Evolutionary conservation across 192 early-diverging fungal genomes (phyloP), one percentile per base, ranked within the genome.

Genomic region (Backusella mclennaniae): DNA sequence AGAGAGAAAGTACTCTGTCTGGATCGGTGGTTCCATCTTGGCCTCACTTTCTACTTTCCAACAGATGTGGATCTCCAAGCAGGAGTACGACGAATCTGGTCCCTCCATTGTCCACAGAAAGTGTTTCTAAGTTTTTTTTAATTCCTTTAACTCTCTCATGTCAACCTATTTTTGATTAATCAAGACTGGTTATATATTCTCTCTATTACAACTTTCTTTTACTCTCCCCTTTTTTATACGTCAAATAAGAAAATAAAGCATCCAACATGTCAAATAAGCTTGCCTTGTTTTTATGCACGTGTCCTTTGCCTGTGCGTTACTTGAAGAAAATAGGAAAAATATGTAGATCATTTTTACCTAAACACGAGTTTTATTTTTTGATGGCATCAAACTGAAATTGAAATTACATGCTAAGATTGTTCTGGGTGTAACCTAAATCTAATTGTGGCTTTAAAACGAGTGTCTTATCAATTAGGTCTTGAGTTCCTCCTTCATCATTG

Each of bases 1-100:
- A 69, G 97, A 98, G 86, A 91, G 97, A 85, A 98, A 96, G 87
- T 97, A 96, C 93, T 96, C 96, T 76, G 96, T 94, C 86, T 98
- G 97, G 96, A 96, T 97, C 81, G 97, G 97, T 88, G 97, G 97
- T 63, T 96, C 96, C 75, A 96, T 98, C 71, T 88, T 98, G 52
- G 95, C 96, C 69, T 96, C 96, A 46, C 92, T 96, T 74, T 96
- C 95, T 56, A 97, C 95, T 82, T 97, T 98, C 95, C 95, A 97
- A 86, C 92, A 96, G 82, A 95, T 96, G 96, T 98, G 96, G 96
- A 93, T 97, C 85, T 93, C 95, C 67, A 97, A 96, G 92, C 91
- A 93, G 41, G 76, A 77, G 66, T 77, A 89, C 79, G 87, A 89
- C 77, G 88, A 89, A 78, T 81, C 69, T 59, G 88, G 88, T 79